Base-by-base conservation (phyloP, 768 basidiomycete genomes). In the Boletus rubroflammeus region DNA sequence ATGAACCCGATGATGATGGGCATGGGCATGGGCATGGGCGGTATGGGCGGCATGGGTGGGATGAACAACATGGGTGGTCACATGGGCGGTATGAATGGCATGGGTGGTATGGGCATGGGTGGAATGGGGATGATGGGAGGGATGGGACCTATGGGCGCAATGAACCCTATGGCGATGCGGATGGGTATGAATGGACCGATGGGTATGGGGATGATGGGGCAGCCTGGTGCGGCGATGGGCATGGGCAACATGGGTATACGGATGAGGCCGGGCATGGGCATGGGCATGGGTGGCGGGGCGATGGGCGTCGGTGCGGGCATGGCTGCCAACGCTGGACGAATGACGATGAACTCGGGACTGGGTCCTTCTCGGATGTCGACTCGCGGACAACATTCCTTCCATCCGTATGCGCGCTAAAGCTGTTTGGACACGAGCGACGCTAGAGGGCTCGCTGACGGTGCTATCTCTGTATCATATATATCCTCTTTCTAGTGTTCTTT, bases 401-500 rank as follows among this genome's bases (percentile, higher is more conserved):
- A 85, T 68, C 83, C 83, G n/a, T 85, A 85, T 64, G 75, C 82
- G 50, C 76, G 83, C 62, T 84, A 8, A 38, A 3, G n/a, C n/a
- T 3, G 4, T 23, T 44, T 35, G 29, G 36, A 51, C 21, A 8
- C 25, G 34, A 21, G 32, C 39, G 23, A 44, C n/a, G 26, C 32
- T 52, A 41, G 48, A 49, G 40, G 51, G 14, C 34, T n/a, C 14
- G 38, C 34, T 39, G 42, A 32, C 21, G 25, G 52, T 25, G 54
- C 41, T 57, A 53, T 67, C 51, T 67, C 51, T 69, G 68, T 69
- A 65, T 40, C 55, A n/a, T n/a, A 66, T 69, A 69, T 71, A 71
- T 65, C 56, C 65, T 47, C 51, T 41, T 34, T 45, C 36, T 63
- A 63, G 60, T 65, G 15, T 44, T 65, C 53, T 51, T 43, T 26